phyloP scores from a whole-genome alignment of 768 basidiomycete genomes.

The Macrolepiota albuminosa region DNA sequence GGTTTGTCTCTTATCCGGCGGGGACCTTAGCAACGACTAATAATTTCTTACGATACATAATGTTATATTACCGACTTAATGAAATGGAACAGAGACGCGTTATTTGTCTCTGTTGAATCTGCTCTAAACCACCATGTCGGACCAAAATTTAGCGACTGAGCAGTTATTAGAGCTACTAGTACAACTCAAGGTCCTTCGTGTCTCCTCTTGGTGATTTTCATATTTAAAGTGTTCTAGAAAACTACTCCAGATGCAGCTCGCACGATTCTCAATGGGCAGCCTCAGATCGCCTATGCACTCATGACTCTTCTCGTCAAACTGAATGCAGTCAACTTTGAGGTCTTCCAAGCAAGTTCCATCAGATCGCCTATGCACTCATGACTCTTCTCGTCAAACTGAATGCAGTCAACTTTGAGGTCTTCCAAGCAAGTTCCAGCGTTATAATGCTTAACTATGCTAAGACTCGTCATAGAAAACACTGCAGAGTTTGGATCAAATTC shows the following conservation, averaged over 20 bases:
- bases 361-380: constrained; percentile 74
- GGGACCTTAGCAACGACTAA: no score
- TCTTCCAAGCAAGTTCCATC: constrained; percentile 57
- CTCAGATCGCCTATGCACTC: constrained; percentile 72
- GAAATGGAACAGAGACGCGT: neutral
- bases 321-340: constrained; percentile 68
- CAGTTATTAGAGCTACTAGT: constrained; percentile 71
- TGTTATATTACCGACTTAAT: no score
- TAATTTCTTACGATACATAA: no score
- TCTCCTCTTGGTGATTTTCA: neutral
- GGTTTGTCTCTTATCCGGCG: neutral
- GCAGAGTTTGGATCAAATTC: constrained; percentile 40
- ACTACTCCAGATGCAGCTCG: constrained; percentile 68
- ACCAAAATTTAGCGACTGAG: constrained; percentile 50
- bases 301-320: constrained; percentile 76
- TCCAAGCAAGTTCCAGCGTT: constrained; percentile 46
- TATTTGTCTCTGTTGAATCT: constrained; percentile 6
- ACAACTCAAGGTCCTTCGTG: constrained; percentile 56
- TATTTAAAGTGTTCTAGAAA: constrained; percentile 41
- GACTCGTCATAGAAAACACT: constrained; percentile 49
- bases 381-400: constrained; percentile 75
- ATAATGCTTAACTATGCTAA: neutral
- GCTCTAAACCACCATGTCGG: constrained; percentile 35
- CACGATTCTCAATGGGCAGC: constrained; percentile 65
- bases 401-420: constrained; percentile 68